Conservation (phyloP, 257 asterid genomes). For the Ballota nigra region DNA sequence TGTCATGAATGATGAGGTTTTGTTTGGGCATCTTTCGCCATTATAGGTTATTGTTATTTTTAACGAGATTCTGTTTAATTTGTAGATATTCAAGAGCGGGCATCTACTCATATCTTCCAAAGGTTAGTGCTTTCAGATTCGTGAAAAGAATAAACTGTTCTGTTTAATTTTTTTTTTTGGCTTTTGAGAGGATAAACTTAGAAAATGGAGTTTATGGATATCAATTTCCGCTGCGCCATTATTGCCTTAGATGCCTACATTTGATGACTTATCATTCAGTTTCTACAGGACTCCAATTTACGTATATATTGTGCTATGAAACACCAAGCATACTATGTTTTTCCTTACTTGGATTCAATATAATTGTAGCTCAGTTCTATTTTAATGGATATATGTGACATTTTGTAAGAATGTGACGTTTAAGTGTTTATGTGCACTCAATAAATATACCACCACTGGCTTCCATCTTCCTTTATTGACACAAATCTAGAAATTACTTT, state of each 20-base stretch:
- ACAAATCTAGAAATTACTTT: not conserved
- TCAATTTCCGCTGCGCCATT: too few relatives aligned
- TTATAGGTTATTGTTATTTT: constrained; percentile 22
- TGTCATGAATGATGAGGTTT: constrained; percentile 9
- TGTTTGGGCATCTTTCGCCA: constrained; percentile 9
- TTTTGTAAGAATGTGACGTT: not conserved
- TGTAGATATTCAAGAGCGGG: constrained; percentile 99
- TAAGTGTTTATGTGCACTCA: not conserved
- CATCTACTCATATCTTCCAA: constrained; percentile 92
- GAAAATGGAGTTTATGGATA: not conserved
- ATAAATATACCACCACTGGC: not conserved
- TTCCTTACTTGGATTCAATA: not conserved
- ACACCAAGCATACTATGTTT: not conserved
- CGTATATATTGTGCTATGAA: not conserved
- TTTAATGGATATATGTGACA: constrained; percentile 9
- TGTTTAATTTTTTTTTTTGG: not conserved
- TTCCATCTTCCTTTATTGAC: constrained; percentile 1
- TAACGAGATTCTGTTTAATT: constrained; percentile 24
- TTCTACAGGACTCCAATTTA: not conserved
- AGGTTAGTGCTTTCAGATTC: constrained; percentile 53
- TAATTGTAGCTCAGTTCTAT: not conserved
- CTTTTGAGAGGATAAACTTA: not conserved
- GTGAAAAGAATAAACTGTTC: not conserved
- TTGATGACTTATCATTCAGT: constrained; percentile 10
- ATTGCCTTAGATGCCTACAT: constrained; percentile 12